Evolutionary conservation across 768 basidiomycete species (phyloP).

Genomic region (Russula emetica): DNA sequence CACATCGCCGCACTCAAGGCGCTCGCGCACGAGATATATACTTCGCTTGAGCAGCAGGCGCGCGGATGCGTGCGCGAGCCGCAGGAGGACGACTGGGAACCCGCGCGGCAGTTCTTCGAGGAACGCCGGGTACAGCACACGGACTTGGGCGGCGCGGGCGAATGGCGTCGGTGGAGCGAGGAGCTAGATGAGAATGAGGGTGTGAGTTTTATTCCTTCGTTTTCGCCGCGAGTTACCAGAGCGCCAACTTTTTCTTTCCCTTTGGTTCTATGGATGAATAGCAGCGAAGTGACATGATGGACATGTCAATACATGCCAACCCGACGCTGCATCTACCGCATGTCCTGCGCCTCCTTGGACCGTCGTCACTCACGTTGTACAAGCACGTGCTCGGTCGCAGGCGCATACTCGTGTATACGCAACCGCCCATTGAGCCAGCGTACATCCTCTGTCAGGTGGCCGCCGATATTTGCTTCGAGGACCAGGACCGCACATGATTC

Average conservation of each 20-base stretch:
- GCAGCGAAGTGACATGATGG: background rate
- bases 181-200: constrained; percentile 44
- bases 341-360: constrained; percentile 70
- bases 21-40: constrained; percentile 52
- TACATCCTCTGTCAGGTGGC: constrained; percentile 60
- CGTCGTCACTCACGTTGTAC: constrained; percentile 72
- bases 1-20: constrained; percentile 63
- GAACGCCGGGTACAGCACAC: constrained; percentile 49
- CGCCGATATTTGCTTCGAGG: constrained; percentile 60
- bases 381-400: constrained; percentile 72
- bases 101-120: constrained; percentile 59
- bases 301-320: constrained; percentile 32
- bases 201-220: constrained; percentile 6
- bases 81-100: constrained; percentile 57
- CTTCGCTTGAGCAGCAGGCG: constrained; percentile 33
- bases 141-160: constrained; percentile 52
- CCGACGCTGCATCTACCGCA: constrained; percentile 73
- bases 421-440: constrained; percentile 75
- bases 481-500: constrained; percentile 28
- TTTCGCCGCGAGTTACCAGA: background rate
- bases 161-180: constrained; percentile 65
- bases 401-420: constrained; percentile 74
- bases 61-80: constrained; percentile 35
- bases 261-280: background rate
- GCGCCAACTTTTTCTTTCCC: background rate